Conservation (phyloP, 2,329 filamentous ascomycete genomes). For the Trichoderma afroharzianum region DNA sequence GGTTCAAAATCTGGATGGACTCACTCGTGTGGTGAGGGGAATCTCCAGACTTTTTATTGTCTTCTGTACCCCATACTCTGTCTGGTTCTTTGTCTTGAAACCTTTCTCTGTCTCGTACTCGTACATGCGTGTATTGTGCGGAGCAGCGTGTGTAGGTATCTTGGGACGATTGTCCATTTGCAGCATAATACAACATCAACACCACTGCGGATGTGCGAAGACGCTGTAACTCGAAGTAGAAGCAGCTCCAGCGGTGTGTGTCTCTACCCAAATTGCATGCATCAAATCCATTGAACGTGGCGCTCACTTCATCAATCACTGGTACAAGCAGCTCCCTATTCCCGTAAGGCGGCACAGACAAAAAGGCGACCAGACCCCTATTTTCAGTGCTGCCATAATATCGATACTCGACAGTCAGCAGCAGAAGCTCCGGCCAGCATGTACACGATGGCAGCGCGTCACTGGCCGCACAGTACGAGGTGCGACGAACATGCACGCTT, state of each 20-base stretch:
- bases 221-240: not conserved
- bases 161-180: not conserved
- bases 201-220: not conserved
- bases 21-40: not conserved
- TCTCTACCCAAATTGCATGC: not conserved
- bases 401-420: not conserved
- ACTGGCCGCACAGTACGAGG: not conserved
- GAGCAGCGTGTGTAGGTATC: not conserved
- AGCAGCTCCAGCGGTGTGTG: not conserved
- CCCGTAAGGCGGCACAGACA: not conserved
- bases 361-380: not conserved
- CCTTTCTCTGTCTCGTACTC: not conserved
- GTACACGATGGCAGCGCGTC: conserved; percentile 3
- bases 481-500: not conserved
- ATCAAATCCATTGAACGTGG: not conserved
- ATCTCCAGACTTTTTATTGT: not conserved
- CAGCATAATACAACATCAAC: not conserved
- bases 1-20: not conserved
- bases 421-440: not conserved
- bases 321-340: not conserved
- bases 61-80: not conserved
- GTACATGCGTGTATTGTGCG: not conserved
- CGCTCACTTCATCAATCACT: not conserved
- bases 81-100: not conserved
- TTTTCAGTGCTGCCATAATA: not conserved